A percentile compares a stretch with the other conserved stretches of the same genome.
Conservation (phyloP, 169 alveolate species). For the Cryptosporidium bovis region DNA sequence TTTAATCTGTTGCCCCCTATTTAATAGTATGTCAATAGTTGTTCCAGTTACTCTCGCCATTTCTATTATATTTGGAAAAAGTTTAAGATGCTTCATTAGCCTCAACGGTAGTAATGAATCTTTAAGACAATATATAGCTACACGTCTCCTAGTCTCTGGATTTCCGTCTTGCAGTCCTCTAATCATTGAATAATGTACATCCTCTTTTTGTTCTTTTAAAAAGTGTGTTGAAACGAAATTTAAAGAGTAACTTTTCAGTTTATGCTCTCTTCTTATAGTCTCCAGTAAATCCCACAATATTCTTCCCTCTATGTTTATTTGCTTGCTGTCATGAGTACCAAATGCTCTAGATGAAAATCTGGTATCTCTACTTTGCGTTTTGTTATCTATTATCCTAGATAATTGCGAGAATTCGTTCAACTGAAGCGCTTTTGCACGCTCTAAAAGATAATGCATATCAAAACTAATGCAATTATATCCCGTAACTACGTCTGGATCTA, state of each 20-base stretch:
- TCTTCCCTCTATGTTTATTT: constrained; percentile 95
- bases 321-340: constrained; percentile 94
- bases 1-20: constrained; percentile 96
- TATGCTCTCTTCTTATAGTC: constrained; percentile 95
- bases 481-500: constrained; percentile 96
- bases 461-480: constrained; percentile 98
- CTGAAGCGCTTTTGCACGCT: constrained; percentile 92
- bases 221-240: constrained; percentile 97
- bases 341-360: constrained; percentile 88
- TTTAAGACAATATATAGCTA: constrained; percentile 99
- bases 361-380: constrained; percentile 81
- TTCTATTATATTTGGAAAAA: constrained; percentile 96
- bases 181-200: constrained; percentile 97
- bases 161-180: constrained; percentile 92
- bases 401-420: constrained; percentile 84
- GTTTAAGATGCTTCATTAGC: constrained; percentile 94
- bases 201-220: constrained; percentile 98
- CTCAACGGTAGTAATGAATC: constrained; percentile 97
- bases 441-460: constrained; percentile 95
- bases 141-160: constrained; percentile 96
- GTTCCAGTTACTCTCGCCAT: constrained; percentile 99
- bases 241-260: constrained; percentile 95
- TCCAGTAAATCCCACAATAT: constrained; percentile 96
- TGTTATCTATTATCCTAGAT: constrained; percentile 17
- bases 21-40: constrained; percentile 91